Conservation (phyloP, 2,329 filamentous ascomycete genomes). For the Ilyonectria mors-panacis region DNA sequence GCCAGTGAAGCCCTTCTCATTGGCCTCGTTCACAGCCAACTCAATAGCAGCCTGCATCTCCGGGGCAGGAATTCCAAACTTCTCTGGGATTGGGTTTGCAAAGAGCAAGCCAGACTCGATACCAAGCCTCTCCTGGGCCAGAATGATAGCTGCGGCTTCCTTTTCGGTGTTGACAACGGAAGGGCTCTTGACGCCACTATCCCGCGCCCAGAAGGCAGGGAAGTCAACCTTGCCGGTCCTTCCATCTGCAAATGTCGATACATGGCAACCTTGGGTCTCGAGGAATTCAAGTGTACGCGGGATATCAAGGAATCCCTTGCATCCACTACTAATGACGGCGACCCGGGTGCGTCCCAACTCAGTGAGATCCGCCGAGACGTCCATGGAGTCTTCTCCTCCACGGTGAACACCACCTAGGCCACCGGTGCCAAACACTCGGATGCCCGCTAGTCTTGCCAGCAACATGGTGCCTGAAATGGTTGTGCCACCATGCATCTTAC, state of each 20-base stretch:
- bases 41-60: constrained; percentile 81
- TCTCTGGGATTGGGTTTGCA: constrained; percentile 86
- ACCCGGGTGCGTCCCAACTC: constrained; percentile 93
- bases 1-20: constrained; percentile 77
- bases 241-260: constrained; percentile 92
- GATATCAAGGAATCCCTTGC: constrained; percentile 97
- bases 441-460: constrained; percentile 87
- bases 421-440: constrained; percentile 94
- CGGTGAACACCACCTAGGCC: constrained; percentile 95
- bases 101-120: constrained; percentile 87
- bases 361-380: constrained; percentile 94
- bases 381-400: constrained; percentile 88
- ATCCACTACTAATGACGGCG: constrained; percentile 89
- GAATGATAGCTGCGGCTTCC: constrained; percentile 91
- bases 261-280: constrained; percentile 81
- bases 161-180: constrained; percentile 80
- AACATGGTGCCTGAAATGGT: constrained; percentile 96
- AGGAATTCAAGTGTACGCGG: constrained; percentile 86
- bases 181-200: constrained; percentile 87
- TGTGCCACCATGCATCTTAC: constrained; percentile 86
- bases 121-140: constrained; percentile 80
- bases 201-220: constrained; percentile 92
- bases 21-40: constrained; percentile 76
- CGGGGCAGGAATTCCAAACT: constrained; percentile 77
- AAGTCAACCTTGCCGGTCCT: constrained; percentile 82